Percentiles rank a stretch among this genome's conserved stretches.
These are phyloP conservation scores for Globisporangium sylvaticum DNA, from an alignment of 352 stramenopile species.

Conservation along the genomic window DNA sequence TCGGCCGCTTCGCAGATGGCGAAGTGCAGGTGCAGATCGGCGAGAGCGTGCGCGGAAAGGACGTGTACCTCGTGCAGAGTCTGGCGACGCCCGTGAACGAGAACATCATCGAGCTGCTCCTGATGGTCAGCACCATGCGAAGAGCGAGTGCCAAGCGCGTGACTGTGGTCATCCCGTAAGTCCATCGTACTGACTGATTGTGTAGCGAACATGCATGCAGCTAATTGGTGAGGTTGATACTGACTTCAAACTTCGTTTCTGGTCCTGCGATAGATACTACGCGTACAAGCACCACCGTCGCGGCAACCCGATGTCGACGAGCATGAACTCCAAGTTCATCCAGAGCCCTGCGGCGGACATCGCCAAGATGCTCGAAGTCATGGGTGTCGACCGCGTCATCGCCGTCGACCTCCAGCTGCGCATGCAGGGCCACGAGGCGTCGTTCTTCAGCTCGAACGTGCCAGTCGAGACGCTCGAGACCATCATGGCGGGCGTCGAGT, in stretches of 20 bases:
- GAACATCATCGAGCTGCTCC: conserved; percentile 93
- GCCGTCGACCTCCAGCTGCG: conserved; percentile 91
- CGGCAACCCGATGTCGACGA: conserved; percentile 78
- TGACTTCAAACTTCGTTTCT: not conserved
- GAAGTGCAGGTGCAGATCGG: conserved; percentile 92
- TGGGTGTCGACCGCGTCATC: conserved; percentile 93
- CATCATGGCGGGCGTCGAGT: conserved; percentile 88
- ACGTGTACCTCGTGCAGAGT: conserved; percentile 94
- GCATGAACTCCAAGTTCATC: conserved; percentile 91
- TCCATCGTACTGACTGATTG: conserved; percentile 6
- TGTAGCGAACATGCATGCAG: not conserved
- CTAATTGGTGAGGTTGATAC: not conserved
- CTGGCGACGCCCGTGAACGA: conserved; percentile 91
- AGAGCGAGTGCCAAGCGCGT: conserved; percentile 92
- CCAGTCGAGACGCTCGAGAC: conserved; percentile 93
- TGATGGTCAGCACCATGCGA: conserved; percentile 93
- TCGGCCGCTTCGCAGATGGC: conserved; percentile 90
- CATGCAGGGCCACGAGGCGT: conserved; percentile 85
- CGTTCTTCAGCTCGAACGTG: conserved; percentile 89
- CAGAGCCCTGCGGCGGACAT: conserved; percentile 85
- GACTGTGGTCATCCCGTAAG: conserved; percentile 91
- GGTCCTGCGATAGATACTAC: conserved; percentile 67
- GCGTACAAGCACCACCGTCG: conserved; percentile 92
- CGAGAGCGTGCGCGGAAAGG: conserved; percentile 90
- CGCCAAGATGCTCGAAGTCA: conserved; percentile 92